Evolutionary conservation across 805 yeast species (phyloP).

Genomic region (Candida anglica): DNA sequence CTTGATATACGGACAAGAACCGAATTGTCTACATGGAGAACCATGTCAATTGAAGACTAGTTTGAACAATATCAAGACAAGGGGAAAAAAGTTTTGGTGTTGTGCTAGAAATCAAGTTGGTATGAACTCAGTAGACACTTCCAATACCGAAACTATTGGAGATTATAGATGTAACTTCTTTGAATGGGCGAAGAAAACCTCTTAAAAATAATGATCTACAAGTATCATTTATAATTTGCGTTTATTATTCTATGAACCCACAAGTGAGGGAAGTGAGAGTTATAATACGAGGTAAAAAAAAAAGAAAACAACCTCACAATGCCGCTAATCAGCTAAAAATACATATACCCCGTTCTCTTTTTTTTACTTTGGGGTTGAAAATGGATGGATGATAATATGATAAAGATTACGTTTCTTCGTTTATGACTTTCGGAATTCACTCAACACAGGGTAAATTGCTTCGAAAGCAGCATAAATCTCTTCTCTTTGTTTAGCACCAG

Average conservation of each 20-base stretch:
- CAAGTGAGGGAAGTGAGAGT: constrained; percentile 1
- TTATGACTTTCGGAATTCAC: constrained; percentile 88
- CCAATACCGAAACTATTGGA: constrained; percentile 3
- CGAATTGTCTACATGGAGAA: constrained; percentile 22
- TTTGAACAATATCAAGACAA: constrained; percentile 15
- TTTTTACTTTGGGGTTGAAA: not conserved
- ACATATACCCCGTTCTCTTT: constrained; percentile 1
- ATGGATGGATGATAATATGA: not conserved
- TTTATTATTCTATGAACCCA: constrained; percentile 2
- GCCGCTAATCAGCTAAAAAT: constrained; percentile 2
- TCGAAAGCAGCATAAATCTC: constrained; percentile 98
- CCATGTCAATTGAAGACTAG: constrained; percentile 26
- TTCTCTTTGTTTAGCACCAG: constrained; percentile 99
- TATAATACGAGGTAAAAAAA: not conserved
- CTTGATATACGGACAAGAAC: constrained; percentile 19
- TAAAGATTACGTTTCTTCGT: no score
- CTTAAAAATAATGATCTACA: not conserved
- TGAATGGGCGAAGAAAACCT: constrained; percentile 4
- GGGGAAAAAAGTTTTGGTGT: constrained; percentile 31
- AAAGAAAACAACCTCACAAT: constrained; percentile 3
- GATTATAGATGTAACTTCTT: constrained; percentile 12
- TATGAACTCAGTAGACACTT: constrained; percentile 3
- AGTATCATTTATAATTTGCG: no score
- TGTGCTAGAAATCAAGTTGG: constrained; percentile 13
- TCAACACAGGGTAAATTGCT: constrained; percentile 95